Evolutionary conservation across 768 basidiomycete species (phyloP), one percentile per base, ranked within the genome.

Genomic region (Lactarius sanguifluus): DNA sequence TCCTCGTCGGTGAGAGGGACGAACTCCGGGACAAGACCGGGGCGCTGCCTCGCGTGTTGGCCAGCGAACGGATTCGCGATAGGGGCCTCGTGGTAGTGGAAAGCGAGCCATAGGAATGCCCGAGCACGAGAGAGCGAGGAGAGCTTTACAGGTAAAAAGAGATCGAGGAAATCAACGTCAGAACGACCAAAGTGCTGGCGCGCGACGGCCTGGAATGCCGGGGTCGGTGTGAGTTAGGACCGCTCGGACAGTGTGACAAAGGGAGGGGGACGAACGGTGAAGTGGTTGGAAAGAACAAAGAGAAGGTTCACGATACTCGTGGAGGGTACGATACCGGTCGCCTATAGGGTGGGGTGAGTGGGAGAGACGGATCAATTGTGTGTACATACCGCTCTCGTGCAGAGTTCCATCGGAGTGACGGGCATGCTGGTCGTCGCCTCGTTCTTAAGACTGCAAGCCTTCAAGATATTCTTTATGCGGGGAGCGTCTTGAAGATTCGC

Each of bases 401-500:
- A 79, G 52, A 91, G 80, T 60, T 88, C 87, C 20, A 78, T 76
- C 4, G 87, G 86, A 4, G 83, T 84, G 50, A 81, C 79, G 10
- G 88, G 84, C 1, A 77, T 75, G 52, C 76, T 73, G 59, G 76
- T 78, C 16, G 75, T 77, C 15, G 77, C 75, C 64, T 83, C 79
- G 64, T 82, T 81, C 15, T 78, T 77, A 28, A 85, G 80, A 56
- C 84, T 74, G 52, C 85, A 83, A 5, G 83, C 82, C 72, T 90
- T 91, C 57, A 92, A 79, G 54, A 87, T 85, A 64, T 85, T 85
- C 75, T 92, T 92, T 72, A 93, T 88, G 54, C 91, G 82, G 18
- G 90, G 89, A 1, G 89, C 89, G 72, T 92, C 91, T 71, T 90
- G 89, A 45, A 92, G 78, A 72, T 90, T 90, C 28, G 85, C 86